A percentile compares a stretch with the other conserved stretches of the same genome.
Evolutionary conservation across 2,329 filamentous ascomycete genomes (phyloP).

Genomic region (Pestalotiopsis sp.): DNA sequence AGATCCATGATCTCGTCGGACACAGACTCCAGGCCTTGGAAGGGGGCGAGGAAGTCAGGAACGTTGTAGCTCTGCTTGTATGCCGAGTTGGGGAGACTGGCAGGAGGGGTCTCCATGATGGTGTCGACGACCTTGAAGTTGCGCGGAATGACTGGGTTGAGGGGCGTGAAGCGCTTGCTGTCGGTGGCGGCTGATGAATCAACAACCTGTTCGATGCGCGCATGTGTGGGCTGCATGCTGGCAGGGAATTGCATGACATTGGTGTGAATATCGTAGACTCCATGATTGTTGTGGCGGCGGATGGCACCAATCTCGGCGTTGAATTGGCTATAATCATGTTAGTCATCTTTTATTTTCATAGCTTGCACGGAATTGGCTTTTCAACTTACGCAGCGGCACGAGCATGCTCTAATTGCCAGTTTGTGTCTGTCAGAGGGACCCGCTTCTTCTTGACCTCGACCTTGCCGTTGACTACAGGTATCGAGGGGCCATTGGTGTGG

Average conservation of each 20-base stretch:
- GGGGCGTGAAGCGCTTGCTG: conserved; percentile 44
- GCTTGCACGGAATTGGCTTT: not conserved
- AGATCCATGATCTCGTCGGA: conserved; percentile 67
- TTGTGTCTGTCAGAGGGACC: conserved; percentile 87
- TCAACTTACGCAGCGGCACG: conserved; percentile 78
- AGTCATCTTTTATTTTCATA: conserved; percentile 8
- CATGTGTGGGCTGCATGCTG: conserved; percentile 87
- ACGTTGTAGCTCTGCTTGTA: conserved; percentile 42
- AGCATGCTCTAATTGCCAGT: conserved; percentile 97
- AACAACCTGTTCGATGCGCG: conserved; percentile 73
- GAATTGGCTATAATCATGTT: conserved; percentile 68
- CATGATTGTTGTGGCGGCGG: conserved; percentile 70
- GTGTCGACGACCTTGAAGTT: conserved; percentile 62
- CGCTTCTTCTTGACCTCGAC: conserved; percentile 80
- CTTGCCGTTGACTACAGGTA: conserved; percentile 77
- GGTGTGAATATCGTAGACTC: conserved; percentile 92
- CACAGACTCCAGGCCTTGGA: conserved; percentile 65
- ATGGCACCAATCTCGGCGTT: conserved; percentile 74
- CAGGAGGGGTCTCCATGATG: conserved; percentile 53
- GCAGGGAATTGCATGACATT: conserved; percentile 88
- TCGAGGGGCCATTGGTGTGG: conserved; percentile 76
- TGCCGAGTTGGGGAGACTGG: conserved; percentile 47
- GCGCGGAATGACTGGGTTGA: conserved; percentile 52
- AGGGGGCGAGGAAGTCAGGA: conserved; percentile 53
- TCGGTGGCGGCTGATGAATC: conserved; percentile 28